Base-by-base conservation (phyloP, 805 yeast species). In the Monosporozyma servazzii region DNA sequence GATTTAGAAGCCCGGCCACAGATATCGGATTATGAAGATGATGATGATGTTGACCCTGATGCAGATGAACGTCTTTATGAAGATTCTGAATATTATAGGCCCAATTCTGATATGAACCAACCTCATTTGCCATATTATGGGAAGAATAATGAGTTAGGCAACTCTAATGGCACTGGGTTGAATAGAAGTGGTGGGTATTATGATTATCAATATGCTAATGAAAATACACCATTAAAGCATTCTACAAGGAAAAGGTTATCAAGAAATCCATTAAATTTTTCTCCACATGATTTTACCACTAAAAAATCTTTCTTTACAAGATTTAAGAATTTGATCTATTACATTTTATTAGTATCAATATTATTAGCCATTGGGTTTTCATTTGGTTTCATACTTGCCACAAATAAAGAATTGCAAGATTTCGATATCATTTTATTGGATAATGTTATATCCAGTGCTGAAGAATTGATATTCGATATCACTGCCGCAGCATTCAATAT, bases 401-500 rank as follows among this genome's bases (percentile, higher is more conserved):
- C 96, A 1, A 83, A 88, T 18, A 88, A 88, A 58, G 96, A 91
- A 52, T 71, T 91, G 50, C 81, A 84, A 49, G 76, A 78, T 54
- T 83, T 88, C 18, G 69, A 77, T 20, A 78, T 90, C 9, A 65
- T 72, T 2, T 70, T 79, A n/a, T 73, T 90, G 41, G 78, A 77
- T 48, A 87, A 87, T 60, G 77, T 90, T 1, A 71, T 90, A 11
- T 86, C 88, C 2, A 82, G 93, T 48, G 82, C 83, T 56, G 96
- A 89, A 61, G 97, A 88, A 63, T 71, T 91, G 46, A 77, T 89
- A 0, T 88, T 91, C 70, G 87, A 84, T 63, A 70, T 91, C 58
- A 77, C 79, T 2, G 79, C 88, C 21, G 84, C 81, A 53, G 95
- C 95, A 0, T 79, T 83, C 59, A 91, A 91, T 64, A 96, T 96